These are phyloP conservation scores for Populus hybrid DNA, from an alignment of 441 rosid genomes.

Conservation along the genomic window DNA sequence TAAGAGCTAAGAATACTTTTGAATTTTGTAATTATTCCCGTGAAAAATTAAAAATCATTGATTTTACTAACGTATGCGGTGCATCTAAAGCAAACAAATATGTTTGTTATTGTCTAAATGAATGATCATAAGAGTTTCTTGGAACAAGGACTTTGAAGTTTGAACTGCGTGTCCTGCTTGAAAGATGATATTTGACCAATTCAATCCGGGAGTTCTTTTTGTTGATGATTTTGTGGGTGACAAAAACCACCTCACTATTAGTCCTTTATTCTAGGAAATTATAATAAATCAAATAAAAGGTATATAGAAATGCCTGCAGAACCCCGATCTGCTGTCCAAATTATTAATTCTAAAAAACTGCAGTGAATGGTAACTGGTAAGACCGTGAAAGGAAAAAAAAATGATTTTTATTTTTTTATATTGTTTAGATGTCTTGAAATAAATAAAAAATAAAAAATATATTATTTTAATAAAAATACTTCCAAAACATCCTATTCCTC, in stretches of 20 bases:
- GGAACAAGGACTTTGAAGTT: background rate
- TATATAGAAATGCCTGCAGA: background rate
- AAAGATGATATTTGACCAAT: background rate
- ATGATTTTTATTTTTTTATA: too few species aligned
- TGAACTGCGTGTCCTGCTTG: background rate
- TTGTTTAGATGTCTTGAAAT: too few species aligned
- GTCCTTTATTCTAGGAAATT: background rate
- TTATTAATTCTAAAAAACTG: background rate
- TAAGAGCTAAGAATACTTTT: background rate
- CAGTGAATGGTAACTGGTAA: background rate
- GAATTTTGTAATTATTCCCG: background rate
- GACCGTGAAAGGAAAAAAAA: background rate
- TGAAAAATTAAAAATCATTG: background rate
- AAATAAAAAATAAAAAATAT: too few species aligned
- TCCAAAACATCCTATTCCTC: too few species aligned
- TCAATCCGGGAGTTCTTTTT: background rate
- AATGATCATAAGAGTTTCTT: background rate
- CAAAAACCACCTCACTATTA: background rate
- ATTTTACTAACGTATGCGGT: background rate
- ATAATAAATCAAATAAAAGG: background rate
- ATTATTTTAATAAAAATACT: too few species aligned
- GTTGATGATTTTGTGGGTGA: background rate
- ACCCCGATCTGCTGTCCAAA: background rate
- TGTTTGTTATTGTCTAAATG: background rate
- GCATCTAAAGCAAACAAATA: too few species aligned